Evolutionary conservation across 176 grass and related monocot genomes (phyloP), one percentile per base, ranked within the genome.

Genomic region (Oryza brachyantha): DNA sequence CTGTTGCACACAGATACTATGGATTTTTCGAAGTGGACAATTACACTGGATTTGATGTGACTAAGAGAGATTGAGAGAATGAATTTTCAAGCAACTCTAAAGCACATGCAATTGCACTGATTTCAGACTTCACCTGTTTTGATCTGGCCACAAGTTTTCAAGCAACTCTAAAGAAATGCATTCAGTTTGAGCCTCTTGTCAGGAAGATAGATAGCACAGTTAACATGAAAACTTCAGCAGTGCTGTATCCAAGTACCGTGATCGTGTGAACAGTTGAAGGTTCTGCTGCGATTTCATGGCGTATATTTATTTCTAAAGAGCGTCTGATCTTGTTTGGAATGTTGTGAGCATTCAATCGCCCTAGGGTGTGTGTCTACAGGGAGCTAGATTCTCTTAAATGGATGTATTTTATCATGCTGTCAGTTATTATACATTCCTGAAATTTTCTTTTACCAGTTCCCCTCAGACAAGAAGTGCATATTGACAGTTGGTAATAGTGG

Each of bases 321-420:
- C 39, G n/a, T n/a, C 22, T 61, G 12, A 34, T 68, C 43, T 21
- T 13, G 27, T 75, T 43, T 55, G 4, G 19, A 83, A 22, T 34
- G 26, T 43, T 68, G 62, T 50, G 29, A 10, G 4, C 39, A 27
- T 4, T 36, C 21, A 70, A 17, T 68, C 27, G 27, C 61, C 12
- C 12, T 25, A 43, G 6, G 39, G 41, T 58, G 37, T 11, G 21
- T 22, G 10, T 83, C 81, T 59, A 32, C 63, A 76, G 36, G 37
- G 42, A 76, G 37, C 48, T 67, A 83, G 21, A 83, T 76, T 83
- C 35, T 68, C 26, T 59, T 34, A 29, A 68, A 17, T 27, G 45
- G 74, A 1, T 61, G 13, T 22, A 12, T 34, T 40, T 70, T 42
- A 13, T 27, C 67, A 5, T 28, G 7, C 14, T 43, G 25, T 14